These are phyloP conservation scores for Tremellales sp. DNA, from an alignment of 1,284 basidiomycete genomes.

Conservation along the genomic window DNA sequence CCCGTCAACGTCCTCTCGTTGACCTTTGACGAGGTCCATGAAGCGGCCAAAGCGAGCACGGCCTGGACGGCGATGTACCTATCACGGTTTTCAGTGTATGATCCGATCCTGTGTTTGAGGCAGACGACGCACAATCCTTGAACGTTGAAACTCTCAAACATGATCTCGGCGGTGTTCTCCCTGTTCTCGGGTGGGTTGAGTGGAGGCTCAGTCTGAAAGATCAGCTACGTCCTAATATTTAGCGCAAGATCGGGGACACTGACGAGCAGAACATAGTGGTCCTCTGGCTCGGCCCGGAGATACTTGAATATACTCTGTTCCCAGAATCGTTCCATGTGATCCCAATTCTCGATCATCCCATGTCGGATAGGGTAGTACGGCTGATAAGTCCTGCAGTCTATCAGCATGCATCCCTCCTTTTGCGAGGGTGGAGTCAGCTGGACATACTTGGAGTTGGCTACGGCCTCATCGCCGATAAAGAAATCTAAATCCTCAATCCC, in stretches of 20 bases:
- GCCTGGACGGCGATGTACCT: conserved; percentile 98
- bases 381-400: conserved; percentile 73
- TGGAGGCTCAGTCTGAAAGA: conserved; percentile 87
- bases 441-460: conserved; percentile 76
- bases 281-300: conserved; percentile 95
- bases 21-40: conserved; percentile 92
- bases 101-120: conserved; percentile 4
- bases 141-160: conserved; percentile 99
- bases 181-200: conserved; percentile 98
- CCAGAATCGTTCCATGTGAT: conserved; percentile 99
- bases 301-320: conserved; percentile 99
- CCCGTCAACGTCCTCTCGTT: conserved; percentile 91
- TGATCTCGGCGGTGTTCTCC: conserved; percentile 98
- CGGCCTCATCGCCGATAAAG: conserved; percentile 97
- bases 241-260: conserved; percentile 42
- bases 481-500: conserved; percentile 99
- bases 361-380: conserved; percentile 97
- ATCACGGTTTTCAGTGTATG: too few relatives aligned
- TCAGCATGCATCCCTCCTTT: conserved; percentile 1
- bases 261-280: conserved; percentile 96
- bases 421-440: not conserved
- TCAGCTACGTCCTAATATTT: not conserved
- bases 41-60: conserved; percentile 96
- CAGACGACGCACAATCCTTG: conserved; percentile 53
- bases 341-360: conserved; percentile 99